Evolutionary conservation across 2,329 filamentous ascomycete species (phyloP), one percentile per base, ranked within the genome.

Genomic region (Cladorrhinum sp.): DNA sequence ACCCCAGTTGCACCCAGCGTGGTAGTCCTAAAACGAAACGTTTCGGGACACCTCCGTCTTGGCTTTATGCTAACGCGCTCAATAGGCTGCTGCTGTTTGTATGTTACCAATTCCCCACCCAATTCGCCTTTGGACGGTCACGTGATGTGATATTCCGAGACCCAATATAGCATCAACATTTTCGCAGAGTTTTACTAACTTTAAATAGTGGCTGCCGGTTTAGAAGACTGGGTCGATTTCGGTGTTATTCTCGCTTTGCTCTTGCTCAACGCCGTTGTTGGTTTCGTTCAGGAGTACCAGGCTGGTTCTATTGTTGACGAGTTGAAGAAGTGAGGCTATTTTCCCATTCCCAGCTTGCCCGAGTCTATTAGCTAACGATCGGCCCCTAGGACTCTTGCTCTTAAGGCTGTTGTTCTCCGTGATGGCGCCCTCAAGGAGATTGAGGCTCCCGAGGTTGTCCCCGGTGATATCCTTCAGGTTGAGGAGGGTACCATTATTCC

Each of bases 401-500:
- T 96, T 54, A 95, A 93, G 82, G 91, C 92, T 72, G 87, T 91
- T 50, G 91, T 96, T 68, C 84, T 95, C 73, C 90, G 92, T 81
- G 89, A 93, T 73, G 90, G 88, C 64, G 81, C 83, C 60, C 83
- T 92, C 63, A 84, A 86, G 75, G 91, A 96, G 76, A 81, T 96
- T 64, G 89, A 93, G 78, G 89, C 91, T 64, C 85, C 89, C 57
- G 88, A 93, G 69, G 89, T 96, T 65, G 92, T 96, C 64, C 91
- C 92, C 67, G 92, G 92, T 76, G 92, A 96, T 80, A 93, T 96
- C 70, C 82, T 96, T 63, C 89, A 93, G 76, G 84, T 96, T 65
- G 91, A 96, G 76, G 92, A 96, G 84, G 92, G 92, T 77, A 93
- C 91, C 65, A 96, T 96, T 69, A 90, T 96, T 68, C 90, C 92